A percentile compares a stretch with the other conserved stretches of the same genome.
Conservation (phyloP, 768 basidiomycete species). For the Tulasnella sp. region DNA sequence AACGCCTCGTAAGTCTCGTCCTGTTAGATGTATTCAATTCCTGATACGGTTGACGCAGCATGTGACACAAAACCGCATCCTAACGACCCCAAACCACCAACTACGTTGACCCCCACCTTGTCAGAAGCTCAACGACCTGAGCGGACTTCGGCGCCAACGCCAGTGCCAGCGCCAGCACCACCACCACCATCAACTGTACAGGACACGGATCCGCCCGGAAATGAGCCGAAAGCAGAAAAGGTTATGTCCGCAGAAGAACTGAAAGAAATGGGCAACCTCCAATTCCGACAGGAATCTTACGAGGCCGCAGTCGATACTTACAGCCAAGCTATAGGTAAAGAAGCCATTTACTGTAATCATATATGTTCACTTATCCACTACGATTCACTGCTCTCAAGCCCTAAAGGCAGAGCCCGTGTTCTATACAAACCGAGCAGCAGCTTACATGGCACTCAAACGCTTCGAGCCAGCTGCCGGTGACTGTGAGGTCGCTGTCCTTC, state of each 20-base stretch:
- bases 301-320: slow-evolving; percentile 63
- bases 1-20: too few species aligned
- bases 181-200: too few species aligned
- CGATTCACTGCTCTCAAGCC: background rate
- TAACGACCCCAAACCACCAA: too few species aligned
- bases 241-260: slow-evolving; percentile 47
- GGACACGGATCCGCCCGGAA: too few species aligned
- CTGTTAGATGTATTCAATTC: too few species aligned
- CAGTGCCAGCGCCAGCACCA: too few species aligned
- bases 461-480: slow-evolving; percentile 67
- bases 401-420: slow-evolving; percentile 54
- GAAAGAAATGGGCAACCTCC: slow-evolving; percentile 65
- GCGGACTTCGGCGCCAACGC: too few species aligned
- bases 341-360: slow-evolving; percentile 1
- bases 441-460: slow-evolving; percentile 70
- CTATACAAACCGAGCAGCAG: slow-evolving; percentile 77
- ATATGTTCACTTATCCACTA: background rate
- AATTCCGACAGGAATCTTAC: slow-evolving; percentile 59
- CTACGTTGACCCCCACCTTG: too few species aligned
- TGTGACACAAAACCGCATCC: too few species aligned
- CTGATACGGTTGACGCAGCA: too few species aligned
- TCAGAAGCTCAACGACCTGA: too few species aligned
- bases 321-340: slow-evolving; percentile 58
- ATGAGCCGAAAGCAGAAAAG: too few species aligned
- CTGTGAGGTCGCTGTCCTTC: slow-evolving; percentile 59